A percentile compares a stretch with the other conserved stretches of the same genome.
These are phyloP conservation scores for Vitis hybrid DNA, from an alignment of 177 flowering plant genomes.

Conservation along the genomic window DNA sequence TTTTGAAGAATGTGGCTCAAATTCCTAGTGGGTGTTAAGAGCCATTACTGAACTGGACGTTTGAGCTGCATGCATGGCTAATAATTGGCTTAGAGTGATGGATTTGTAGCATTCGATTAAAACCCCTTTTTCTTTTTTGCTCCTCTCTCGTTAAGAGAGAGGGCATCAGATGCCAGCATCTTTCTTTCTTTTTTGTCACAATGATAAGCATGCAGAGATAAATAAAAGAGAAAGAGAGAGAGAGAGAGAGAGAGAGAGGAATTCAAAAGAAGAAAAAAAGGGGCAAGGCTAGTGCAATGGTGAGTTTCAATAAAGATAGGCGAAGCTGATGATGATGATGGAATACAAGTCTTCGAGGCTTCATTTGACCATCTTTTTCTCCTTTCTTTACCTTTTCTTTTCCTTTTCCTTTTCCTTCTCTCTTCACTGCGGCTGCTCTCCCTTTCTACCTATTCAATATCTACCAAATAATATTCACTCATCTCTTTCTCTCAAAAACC, in stretches of 20 bases:
- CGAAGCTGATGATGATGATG: slow-evolving; percentile 27
- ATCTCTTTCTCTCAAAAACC: not conserved
- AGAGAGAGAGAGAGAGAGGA: slow-evolving; percentile 5
- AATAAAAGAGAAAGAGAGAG: not conserved
- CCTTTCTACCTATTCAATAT: slow-evolving; percentile 6
- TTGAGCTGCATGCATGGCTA: too few relatives aligned
- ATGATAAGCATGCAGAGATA: not conserved
- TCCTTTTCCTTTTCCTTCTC: slow-evolving; percentile 10
- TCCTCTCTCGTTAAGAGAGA: too few relatives aligned
- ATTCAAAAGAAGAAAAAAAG: slow-evolving; percentile 2
- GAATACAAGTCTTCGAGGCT: slow-evolving; percentile 31
- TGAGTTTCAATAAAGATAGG: slow-evolving; percentile 45
- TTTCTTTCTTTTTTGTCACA: not conserved
- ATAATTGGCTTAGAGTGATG: too few relatives aligned
- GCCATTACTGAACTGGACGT: too few relatives aligned
- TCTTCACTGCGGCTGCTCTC: slow-evolving; percentile 30
- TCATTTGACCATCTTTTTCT: slow-evolving; percentile 41
- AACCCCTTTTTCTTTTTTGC: too few relatives aligned
- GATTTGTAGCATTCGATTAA: too few relatives aligned
- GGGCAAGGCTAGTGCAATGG: slow-evolving; percentile 13
- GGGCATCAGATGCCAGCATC: not conserved
- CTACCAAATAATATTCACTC: not conserved
- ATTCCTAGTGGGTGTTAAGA: too few relatives aligned
- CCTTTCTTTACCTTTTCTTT: slow-evolving; percentile 13
- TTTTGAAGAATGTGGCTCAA: too few relatives aligned